Evolutionary conservation across 192 early-diverging fungal genomes (phyloP).

Genomic region (Phycomyces nitens): DNA sequence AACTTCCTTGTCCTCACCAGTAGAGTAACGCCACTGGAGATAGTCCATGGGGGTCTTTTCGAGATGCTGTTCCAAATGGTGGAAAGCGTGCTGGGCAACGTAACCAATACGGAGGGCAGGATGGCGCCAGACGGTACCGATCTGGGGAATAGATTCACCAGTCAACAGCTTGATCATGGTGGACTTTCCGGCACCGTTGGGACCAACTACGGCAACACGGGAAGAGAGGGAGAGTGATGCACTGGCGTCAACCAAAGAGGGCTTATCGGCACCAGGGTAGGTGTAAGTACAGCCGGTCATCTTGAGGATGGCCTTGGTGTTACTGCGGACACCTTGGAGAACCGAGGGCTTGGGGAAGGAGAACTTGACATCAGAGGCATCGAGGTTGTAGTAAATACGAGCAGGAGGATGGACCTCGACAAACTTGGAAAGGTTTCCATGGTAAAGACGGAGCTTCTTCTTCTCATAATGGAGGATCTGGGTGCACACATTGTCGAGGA

Average conservation of each 20-base stretch:
- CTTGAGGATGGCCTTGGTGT: slow-evolving; percentile 76
- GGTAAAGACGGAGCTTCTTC: slow-evolving; percentile 74
- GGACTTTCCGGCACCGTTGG: slow-evolving; percentile 85
- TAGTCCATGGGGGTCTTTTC: slow-evolving; percentile 84
- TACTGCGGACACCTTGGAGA: slow-evolving; percentile 74
- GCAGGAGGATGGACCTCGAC: slow-evolving; percentile 69
- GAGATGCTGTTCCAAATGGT: slow-evolving; percentile 79
- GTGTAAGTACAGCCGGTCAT: slow-evolving; percentile 71
- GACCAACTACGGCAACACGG: slow-evolving; percentile 77
- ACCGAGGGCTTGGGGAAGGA: slow-evolving; percentile 74
- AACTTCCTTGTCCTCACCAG: slow-evolving; percentile 75
- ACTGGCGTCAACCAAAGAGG: slow-evolving; percentile 58
- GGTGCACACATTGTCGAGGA: slow-evolving; percentile 78
- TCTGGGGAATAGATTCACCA: slow-evolving; percentile 66
- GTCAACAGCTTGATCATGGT: slow-evolving; percentile 81
- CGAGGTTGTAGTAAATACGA: slow-evolving; percentile 72
- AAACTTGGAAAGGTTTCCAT: slow-evolving; percentile 77
- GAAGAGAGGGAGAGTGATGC: slow-evolving; percentile 71
- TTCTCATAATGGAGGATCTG: slow-evolving; percentile 77
- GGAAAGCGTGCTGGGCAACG: slow-evolving; percentile 85
- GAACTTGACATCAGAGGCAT: slow-evolving; percentile 68
- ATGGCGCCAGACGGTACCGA: slow-evolving; percentile 73
- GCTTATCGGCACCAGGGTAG: slow-evolving; percentile 64
- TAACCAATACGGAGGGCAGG: slow-evolving; percentile 84
- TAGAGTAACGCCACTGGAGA: slow-evolving; percentile 80